Percentiles rank a stretch among this genome's conserved stretches.
Conservation (phyloP, 306 rosid genomes). For the Notholithocarpus densiflorus region DNA sequence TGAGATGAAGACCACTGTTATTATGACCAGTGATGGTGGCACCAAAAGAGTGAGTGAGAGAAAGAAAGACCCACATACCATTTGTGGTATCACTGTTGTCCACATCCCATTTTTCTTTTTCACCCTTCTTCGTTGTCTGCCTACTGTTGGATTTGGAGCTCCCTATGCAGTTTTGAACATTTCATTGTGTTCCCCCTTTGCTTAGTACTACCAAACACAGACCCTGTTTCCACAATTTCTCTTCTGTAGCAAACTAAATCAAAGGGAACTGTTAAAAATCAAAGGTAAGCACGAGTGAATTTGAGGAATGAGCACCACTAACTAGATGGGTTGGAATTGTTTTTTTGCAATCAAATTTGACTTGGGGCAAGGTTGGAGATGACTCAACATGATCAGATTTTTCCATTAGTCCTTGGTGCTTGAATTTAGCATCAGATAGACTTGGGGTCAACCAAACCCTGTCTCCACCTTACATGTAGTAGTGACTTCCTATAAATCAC, state of each 20-base stretch:
- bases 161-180: slow-evolving; percentile 25
- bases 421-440: slow-evolving; percentile 34
- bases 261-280: too few relatives aligned
- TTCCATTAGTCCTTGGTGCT: slow-evolving; percentile 26
- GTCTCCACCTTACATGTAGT: slow-evolving; percentile 38
- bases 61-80: slow-evolving; percentile 35
- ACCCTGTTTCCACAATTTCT: slow-evolving; percentile 27
- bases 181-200: slow-evolving; percentile 39
- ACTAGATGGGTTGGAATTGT: slow-evolving; percentile 7
- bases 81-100: slow-evolving; percentile 38
- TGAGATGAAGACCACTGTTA: slow-evolving; percentile 24
- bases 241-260: slow-evolving; percentile 11
- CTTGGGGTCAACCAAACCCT: slow-evolving; percentile 38
- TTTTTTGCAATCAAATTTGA: slow-evolving; percentile 19
- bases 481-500: slow-evolving; percentile 34
- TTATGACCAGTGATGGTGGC: slow-evolving; percentile 28
- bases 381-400: slow-evolving; percentile 14
- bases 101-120: slow-evolving; percentile 34
- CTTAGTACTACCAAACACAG: slow-evolving; percentile 19
- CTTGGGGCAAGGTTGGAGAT: slow-evolving; percentile 15
- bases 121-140: slow-evolving; percentile 32
- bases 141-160: slow-evolving; percentile 35
- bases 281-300: background rate
- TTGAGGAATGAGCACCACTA: slow-evolving; percentile 27
- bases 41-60: slow-evolving; percentile 18